These are phyloP conservation scores for Incumbomyces lentus DNA, from an alignment of 2,329 filamentous ascomycete genomes.

Conservation along the genomic window DNA sequence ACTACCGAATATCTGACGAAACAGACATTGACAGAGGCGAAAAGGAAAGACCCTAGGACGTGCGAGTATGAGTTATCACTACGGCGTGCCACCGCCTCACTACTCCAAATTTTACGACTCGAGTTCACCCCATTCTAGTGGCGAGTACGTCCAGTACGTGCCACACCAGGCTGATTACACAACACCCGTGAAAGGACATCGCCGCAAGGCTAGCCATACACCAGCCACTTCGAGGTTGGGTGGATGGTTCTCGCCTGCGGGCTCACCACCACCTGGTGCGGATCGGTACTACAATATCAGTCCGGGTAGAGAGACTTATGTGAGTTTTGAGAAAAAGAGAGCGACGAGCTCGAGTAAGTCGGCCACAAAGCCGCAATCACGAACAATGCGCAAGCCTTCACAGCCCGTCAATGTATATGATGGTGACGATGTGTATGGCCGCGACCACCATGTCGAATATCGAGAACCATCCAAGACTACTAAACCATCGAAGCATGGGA, in stretches of 20 bases:
- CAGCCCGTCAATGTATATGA: constrained; percentile 43
- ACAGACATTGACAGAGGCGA: constrained; percentile 20
- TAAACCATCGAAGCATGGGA: constrained; percentile 28
- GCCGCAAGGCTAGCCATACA: constrained; percentile 47
- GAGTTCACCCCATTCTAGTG: constrained; percentile 21
- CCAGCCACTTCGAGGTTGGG: constrained; percentile 27
- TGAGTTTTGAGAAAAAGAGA: constrained; percentile 49
- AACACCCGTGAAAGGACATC: constrained; percentile 41
- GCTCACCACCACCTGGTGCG: constrained; percentile 37
- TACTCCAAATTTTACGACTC: constrained; percentile 28
- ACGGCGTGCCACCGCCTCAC: constrained; percentile 18
- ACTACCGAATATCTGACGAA: constrained; percentile 12
- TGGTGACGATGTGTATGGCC: constrained; percentile 46
- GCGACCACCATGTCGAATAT: constrained; percentile 33
- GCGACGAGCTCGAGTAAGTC: constrained; percentile 27
- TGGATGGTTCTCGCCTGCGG: constrained; percentile 33
- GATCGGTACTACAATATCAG: constrained; percentile 40
- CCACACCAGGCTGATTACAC: constrained; percentile 15
- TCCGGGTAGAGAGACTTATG: constrained; percentile 50
- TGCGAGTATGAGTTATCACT: constrained; percentile 20
- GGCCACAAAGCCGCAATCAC: constrained; percentile 27
- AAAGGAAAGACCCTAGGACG: constrained; percentile 7
- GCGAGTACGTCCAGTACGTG: constrained; percentile 21
- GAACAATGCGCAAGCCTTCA: constrained; percentile 32
- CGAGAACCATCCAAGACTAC: background rate